Conservation (phyloP, 228 moss, liverwort and hornwort species). For the Sphagnum magellanicum region DNA sequence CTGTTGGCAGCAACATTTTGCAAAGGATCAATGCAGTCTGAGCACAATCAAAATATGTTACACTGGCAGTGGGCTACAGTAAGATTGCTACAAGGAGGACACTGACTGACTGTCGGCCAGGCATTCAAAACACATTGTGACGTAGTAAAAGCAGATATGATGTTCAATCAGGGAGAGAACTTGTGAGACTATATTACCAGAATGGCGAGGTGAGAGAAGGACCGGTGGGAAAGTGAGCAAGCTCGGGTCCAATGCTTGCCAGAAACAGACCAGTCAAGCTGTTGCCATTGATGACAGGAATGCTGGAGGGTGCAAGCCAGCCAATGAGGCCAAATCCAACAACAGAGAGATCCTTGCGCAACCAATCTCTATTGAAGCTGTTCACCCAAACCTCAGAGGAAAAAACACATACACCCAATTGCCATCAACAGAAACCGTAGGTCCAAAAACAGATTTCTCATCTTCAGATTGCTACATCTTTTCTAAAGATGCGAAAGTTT, state of each 20-base stretch:
- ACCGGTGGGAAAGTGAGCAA: conserved; percentile 93
- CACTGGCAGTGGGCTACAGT: no score
- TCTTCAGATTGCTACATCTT: no score
- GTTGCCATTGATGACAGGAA: conserved; percentile 79
- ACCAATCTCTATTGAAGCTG: conserved; percentile 83
- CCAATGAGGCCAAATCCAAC: conserved; percentile 89
- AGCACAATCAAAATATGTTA: no score
- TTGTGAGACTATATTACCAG: conserved; percentile 38
- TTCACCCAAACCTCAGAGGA: not conserved
- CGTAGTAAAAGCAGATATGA: no score
- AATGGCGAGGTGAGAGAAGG: conserved; percentile 90
- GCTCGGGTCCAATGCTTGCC: conserved; percentile 89
- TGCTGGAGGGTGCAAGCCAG: conserved; percentile 90
- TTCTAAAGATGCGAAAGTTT: no score
- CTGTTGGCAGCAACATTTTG: no score
- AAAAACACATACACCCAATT: not conserved
- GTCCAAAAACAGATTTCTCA: no score
- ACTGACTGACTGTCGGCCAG: no score
- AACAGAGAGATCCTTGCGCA: conserved; percentile 88
- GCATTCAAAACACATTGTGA: no score
- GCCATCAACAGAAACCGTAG: not conserved
- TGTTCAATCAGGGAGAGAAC: not conserved
- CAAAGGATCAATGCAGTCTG: no score
- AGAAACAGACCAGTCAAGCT: conserved; percentile 85
- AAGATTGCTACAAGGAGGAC: no score